A percentile compares a stretch with the other conserved stretches of the same genome.
Evolutionary conservation across 139 green algal species (phyloP).

Genomic region (Edaphochlamys debaryana): DNA sequence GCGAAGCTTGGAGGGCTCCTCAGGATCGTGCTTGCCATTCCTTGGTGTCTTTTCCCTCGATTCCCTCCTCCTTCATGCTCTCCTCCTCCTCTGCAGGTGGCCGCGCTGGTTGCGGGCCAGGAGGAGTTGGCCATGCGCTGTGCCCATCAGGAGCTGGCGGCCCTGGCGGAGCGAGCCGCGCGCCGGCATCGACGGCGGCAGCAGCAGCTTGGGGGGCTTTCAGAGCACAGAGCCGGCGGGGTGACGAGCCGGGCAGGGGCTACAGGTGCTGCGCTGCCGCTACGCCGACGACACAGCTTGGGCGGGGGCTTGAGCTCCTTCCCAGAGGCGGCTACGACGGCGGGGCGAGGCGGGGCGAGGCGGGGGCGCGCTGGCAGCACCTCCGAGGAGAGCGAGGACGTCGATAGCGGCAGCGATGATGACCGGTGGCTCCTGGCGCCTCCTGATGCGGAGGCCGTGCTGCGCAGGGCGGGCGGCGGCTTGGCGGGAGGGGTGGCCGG

Average conservation of each 20-base stretch:
- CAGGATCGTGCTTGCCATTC: neutral
- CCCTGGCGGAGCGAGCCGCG: neutral
- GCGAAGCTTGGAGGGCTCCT: no score
- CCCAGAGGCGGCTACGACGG: no score
- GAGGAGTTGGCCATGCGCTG: neutral
- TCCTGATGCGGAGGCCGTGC: neutral
- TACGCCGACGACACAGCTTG: no score
- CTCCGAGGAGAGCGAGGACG: no score
- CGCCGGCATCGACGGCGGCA: neutral
- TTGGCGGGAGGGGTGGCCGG: no score
- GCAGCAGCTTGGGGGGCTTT: neutral
- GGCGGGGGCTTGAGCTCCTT: no score
- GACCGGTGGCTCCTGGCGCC: neutral
- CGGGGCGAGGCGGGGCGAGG: no score
- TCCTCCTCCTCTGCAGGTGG: neutral
- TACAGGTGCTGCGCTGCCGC: constrained; percentile 3
- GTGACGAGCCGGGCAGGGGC: no score
- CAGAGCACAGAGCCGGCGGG: no score
- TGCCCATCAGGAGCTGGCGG: constrained; percentile 26
- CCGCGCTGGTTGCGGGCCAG: neutral
- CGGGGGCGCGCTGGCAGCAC: no score
- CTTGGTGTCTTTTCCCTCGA: no score
- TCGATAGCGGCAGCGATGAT: neutral
- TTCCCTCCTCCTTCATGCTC: no score
- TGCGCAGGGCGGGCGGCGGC: neutral